A percentile compares a stretch with the other conserved stretches of the same genome.
Evolutionary conservation across 2,329 filamentous ascomycete species (phyloP).

Genomic region (Aspergillus novofumigatus): DNA sequence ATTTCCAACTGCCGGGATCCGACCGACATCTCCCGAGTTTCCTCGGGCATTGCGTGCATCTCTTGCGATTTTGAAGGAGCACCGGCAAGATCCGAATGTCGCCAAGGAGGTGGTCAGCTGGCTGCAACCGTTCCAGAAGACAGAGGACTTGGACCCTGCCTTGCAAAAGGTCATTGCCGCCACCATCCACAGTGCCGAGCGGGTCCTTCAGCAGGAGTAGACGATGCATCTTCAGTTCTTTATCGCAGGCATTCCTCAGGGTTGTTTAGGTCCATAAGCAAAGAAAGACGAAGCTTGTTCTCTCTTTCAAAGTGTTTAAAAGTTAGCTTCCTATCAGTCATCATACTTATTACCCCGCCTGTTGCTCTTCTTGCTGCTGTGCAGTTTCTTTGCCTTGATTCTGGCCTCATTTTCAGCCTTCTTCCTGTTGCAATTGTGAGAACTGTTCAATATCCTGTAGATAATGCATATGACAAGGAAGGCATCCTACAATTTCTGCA

Average conservation of each 20-base stretch:
- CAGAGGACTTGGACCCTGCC: constrained; percentile 49
- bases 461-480: neutral
- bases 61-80: constrained; percentile 58
- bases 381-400: constrained; percentile 56
- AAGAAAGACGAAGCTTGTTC: neutral
- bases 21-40: constrained; percentile 63
- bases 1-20: constrained; percentile 64
- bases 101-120: constrained; percentile 47
- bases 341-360: constrained; percentile 42
- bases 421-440: constrained; percentile 41
- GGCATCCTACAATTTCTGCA: constrained; percentile 48
- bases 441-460: neutral
- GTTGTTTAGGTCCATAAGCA: constrained; percentile 4
- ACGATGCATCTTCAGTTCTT: constrained; percentile 3
- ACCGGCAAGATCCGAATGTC: constrained; percentile 39
- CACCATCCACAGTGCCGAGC: constrained; percentile 34
- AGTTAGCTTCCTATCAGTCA: constrained; percentile 28
- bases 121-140: constrained; percentile 45
- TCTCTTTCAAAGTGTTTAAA: constrained; percentile 11
- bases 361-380: constrained; percentile 59
- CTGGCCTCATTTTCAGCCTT: constrained; percentile 55
- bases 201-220: constrained; percentile 22
- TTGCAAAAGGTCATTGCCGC: constrained; percentile 50
- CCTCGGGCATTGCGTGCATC: constrained; percentile 65
- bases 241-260: constrained; percentile 24